Base-by-base conservation (phyloP, 257 asterid species). In the Perilla frutescens region DNA sequence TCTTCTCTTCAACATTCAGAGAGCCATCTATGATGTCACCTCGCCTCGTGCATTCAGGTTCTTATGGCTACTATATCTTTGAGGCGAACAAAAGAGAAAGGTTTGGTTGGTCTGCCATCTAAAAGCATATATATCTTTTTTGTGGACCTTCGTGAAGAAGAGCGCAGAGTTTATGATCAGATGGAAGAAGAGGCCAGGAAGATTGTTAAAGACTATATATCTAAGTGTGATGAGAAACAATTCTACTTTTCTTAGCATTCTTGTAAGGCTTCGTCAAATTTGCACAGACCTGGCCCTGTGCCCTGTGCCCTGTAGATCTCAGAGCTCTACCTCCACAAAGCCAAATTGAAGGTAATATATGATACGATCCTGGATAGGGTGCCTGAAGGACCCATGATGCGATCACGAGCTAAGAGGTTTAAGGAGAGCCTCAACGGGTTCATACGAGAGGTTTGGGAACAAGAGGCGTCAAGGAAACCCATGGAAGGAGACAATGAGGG, bases 21-120 rank as follows among this genome's bases (percentile, higher is more conserved):
- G 55, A 45, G 58, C 62, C 11, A 39, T 8, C 43, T 44, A 39
- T 55, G 13, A 48, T 66, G 55, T 66, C 31, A 29, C 43, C 11
- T 34, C 37, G 56, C 48, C 44, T 15, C 41, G 67, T 47, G 67
- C 54, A 69, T 51, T 59, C 83, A 92, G 98, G 95, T 86, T 64
- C 89, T 92, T 29, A 85, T 90, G 92, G 87, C 90, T 62, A 68
- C 91, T 64, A 82, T 92, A 81, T 86, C 93, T 64, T 84, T 92
- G 87, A 89, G 98, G 82, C 85, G 95, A 83, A 92, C 90, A 47
- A 90, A 92, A 74, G 97, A 89, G 12, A 86, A 86, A 80, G 78
- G 75, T 29, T 77, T 89, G 83, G 64, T 77, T 78, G 86, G 84
- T 56, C 82, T 92, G 76, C 96, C 98, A 69, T 34, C 89, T 54